These are phyloP conservation scores for Ambrosiella xylebori DNA, from an alignment of 2,329 filamentous ascomycete genomes.

Conservation along the genomic window DNA sequence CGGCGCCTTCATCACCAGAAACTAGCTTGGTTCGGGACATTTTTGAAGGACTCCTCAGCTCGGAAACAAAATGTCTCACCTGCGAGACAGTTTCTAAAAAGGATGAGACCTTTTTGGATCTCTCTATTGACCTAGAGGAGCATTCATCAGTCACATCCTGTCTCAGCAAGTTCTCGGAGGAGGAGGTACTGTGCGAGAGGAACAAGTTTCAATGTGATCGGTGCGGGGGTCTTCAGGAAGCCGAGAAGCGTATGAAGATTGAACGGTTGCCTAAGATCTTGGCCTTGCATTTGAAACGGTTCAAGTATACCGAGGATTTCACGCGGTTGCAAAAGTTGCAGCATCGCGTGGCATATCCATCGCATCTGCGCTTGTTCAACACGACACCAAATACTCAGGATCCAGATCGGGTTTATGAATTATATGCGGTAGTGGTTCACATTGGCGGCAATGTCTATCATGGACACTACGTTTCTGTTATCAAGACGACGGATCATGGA, in stretches of 20 bases:
- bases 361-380: constrained; percentile 91
- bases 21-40: constrained; percentile 85
- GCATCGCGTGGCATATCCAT: constrained; percentile 91
- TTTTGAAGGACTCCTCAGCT: constrained; percentile 86
- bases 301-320: constrained; percentile 95
- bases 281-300: constrained; percentile 84
- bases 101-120: constrained; percentile 87
- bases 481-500: constrained; percentile 89
- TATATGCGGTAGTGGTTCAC: constrained; percentile 94
- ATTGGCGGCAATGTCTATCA: constrained; percentile 95
- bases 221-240: constrained; percentile 89
- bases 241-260: constrained; percentile 98
- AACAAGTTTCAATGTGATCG: constrained; percentile 99
- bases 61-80: constrained; percentile 88
- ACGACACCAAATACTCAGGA: constrained; percentile 92
- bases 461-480: constrained; percentile 92
- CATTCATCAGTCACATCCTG: constrained; percentile 95
- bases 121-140: constrained; percentile 89
- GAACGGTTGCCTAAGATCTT: constrained; percentile 84
- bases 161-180: constrained; percentile 85
- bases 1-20: neutral
- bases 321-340: constrained; percentile 90
- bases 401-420: constrained; percentile 81
- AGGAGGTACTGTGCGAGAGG: constrained; percentile 94
- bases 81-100: constrained; percentile 91